Evolutionary conservation across 140 eudicot species (phyloP).

Genomic region (Artemisia princeps): DNA sequence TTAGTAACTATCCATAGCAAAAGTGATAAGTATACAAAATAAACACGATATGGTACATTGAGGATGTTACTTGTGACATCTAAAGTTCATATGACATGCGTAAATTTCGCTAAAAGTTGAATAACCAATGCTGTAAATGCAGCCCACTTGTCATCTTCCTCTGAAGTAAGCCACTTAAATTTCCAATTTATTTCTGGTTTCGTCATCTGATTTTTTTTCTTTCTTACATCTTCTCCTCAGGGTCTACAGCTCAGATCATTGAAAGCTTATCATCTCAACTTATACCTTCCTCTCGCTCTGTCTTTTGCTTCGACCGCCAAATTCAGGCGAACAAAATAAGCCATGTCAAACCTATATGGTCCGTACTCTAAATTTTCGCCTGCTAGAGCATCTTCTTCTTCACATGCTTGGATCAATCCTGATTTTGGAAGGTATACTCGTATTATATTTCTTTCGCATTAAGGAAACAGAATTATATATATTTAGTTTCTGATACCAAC

Average conservation of each 20-base stretch:
- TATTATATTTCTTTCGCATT: constrained; percentile 12
- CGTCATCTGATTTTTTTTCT: not conserved
- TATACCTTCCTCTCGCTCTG: not conserved
- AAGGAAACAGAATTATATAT: not conserved
- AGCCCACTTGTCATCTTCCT: not conserved
- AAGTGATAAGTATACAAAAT: constrained; percentile 16
- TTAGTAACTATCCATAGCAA: constrained; percentile 1
- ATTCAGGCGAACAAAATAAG: constrained; percentile 10
- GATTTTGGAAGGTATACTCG: constrained; percentile 47
- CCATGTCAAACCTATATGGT: constrained; percentile 44
- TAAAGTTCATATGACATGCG: constrained; percentile 16
- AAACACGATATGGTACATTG: constrained; percentile 4
- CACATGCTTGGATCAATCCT: constrained; percentile 32
- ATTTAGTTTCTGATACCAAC: not conserved
- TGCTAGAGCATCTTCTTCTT: constrained; percentile 40
- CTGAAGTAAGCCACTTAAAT: constrained; percentile 5
- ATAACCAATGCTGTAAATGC: constrained; percentile 9
- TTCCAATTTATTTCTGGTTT: not conserved
- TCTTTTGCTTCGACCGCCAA: not conserved
- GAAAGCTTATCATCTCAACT: constrained; percentile 2
- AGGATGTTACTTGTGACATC: constrained; percentile 12
- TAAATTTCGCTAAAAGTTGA: constrained; percentile 18
- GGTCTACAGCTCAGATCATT: constrained; percentile 12
- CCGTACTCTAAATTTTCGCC: constrained; percentile 43
- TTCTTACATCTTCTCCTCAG: constrained; percentile 19